Conservation (phyloP, 768 basidiomycete species). For the Tricholoma sp. region DNA sequence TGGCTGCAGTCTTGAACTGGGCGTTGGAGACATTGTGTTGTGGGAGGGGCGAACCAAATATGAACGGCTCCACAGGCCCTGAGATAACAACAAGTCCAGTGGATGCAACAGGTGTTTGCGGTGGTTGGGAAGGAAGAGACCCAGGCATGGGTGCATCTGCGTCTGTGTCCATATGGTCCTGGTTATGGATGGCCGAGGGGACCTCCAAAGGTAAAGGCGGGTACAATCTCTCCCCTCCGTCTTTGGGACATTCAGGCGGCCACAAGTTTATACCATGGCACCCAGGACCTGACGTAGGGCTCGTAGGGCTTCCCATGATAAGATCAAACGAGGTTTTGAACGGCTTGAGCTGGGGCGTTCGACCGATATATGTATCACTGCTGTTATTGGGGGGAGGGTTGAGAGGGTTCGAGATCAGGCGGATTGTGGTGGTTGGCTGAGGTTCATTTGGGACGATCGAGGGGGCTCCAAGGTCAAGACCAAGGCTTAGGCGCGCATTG, state of each 20-base stretch:
- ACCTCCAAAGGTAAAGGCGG: slow-evolving; percentile 32
- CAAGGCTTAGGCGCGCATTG: slow-evolving; percentile 57
- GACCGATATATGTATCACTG: slow-evolving; percentile 16
- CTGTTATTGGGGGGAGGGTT: slow-evolving; percentile 19
- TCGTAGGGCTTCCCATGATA: slow-evolving; percentile 48
- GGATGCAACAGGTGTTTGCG: slow-evolving; percentile 15
- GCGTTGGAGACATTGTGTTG: slow-evolving; percentile 55
- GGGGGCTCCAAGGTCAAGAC: slow-evolving; percentile 34
- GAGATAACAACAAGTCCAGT: slow-evolving; percentile 13
- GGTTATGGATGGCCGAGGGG: slow-evolving; percentile 8
- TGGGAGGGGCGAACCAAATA: slow-evolving; percentile 75
- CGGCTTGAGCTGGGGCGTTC: slow-evolving; percentile 62
- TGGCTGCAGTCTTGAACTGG: slow-evolving; percentile 63
- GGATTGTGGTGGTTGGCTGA: slow-evolving; percentile 47
- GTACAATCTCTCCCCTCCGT: slow-evolving; percentile 25
- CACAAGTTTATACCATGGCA: slow-evolving; percentile 22
- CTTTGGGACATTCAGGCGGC: slow-evolving; percentile 21
- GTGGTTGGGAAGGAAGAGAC: slow-evolving; percentile 13
- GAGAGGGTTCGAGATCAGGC: slow-evolving; percentile 39
- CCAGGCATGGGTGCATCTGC: slow-evolving; percentile 33
- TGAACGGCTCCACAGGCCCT: slow-evolving; percentile 43
- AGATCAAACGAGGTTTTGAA: slow-evolving; percentile 68
- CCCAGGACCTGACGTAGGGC: slow-evolving; percentile 12
- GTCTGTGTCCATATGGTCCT: slow-evolving; percentile 15
- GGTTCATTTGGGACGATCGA: slow-evolving; percentile 33